Evolutionary conservation across 192 early-diverging fungal species (phyloP).

Genomic region (Geranomyces michiganensis): DNA sequence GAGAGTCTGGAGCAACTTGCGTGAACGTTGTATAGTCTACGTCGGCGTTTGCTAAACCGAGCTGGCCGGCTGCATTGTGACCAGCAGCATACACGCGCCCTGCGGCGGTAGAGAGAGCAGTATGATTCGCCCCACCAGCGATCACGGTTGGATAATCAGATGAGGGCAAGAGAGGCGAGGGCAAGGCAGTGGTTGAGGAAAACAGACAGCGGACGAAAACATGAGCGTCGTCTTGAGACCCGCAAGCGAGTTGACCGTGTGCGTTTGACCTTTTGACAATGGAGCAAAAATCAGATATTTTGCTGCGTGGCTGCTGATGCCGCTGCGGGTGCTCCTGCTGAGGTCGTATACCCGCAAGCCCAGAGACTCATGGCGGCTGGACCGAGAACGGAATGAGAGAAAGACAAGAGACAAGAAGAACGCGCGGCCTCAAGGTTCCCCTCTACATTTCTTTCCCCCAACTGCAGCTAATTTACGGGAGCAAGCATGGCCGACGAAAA

Average conservation of each 20-base stretch:
- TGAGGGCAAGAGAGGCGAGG: not conserved
- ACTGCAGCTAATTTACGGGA: no score
- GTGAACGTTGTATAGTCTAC: not conserved
- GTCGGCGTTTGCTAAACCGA: slow-evolving; percentile 22
- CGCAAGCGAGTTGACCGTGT: slow-evolving; percentile 67
- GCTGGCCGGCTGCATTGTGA: slow-evolving; percentile 54
- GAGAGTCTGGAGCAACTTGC: not conserved
- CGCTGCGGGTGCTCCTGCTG: no score
- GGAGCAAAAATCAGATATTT: no score
- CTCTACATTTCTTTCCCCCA: no score
- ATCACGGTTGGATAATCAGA: slow-evolving; percentile 31
- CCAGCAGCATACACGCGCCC: slow-evolving; percentile 54
- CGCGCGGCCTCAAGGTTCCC: no score
- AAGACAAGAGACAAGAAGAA: no score
- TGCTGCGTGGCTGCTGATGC: no score
- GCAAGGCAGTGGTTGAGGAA: not conserved
- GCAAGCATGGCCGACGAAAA: no score
- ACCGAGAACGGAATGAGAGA: no score
- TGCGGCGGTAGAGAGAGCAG: slow-evolving; percentile 49
- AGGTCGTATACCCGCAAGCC: no score
- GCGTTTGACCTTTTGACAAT: slow-evolving; percentile 62
- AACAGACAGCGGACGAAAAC: slow-evolving; percentile 28
- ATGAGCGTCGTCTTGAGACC: slow-evolving; percentile 48
- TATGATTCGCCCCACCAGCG: slow-evolving; percentile 72
- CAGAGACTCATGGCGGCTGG: no score